Conservation (phyloP, 768 basidiomycete species). For the Tulasnella sp. region DNA sequence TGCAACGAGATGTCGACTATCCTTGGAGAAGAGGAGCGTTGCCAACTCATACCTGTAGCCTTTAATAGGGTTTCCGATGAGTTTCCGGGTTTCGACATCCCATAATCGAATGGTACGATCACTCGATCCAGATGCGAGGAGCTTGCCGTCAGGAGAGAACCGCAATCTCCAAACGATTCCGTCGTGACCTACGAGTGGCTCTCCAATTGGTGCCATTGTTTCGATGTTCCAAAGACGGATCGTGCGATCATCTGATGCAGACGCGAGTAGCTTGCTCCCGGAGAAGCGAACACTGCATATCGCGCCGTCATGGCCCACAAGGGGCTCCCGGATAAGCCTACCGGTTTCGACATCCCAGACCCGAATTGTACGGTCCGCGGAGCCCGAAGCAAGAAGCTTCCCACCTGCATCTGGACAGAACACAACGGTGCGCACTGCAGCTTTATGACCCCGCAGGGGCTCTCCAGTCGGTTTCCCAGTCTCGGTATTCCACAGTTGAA, state of each 20-base stretch:
- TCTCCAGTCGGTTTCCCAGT: neutral
- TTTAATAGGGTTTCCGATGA: neutral
- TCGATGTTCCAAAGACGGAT: neutral
- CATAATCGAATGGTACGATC: neutral
- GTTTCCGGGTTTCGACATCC: neutral
- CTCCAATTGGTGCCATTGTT: neutral
- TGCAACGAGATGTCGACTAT: neutral
- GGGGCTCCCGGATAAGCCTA: constrained; percentile 12
- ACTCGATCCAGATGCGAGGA: neutral
- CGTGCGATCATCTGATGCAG: neutral
- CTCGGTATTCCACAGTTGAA: neutral
- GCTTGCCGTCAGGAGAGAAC: neutral
- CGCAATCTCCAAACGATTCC: neutral
- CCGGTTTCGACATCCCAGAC: constrained; percentile 34
- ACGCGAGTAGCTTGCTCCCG: neutral
- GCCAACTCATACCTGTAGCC: neutral
- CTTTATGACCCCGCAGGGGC: neutral
- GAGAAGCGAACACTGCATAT: constrained; percentile 18
- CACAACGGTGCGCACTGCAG: neutral
- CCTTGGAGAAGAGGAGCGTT: neutral
- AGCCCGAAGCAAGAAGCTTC: neutral
- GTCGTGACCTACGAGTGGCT: neutral
- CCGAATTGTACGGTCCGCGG: constrained; percentile 27
- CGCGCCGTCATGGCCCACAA: constrained; percentile 33
- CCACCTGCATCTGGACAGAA: neutral